These are phyloP conservation scores for Yarrowia yakushimensis DNA, from an alignment of 805 yeast genomes.

Conservation along the genomic window DNA sequence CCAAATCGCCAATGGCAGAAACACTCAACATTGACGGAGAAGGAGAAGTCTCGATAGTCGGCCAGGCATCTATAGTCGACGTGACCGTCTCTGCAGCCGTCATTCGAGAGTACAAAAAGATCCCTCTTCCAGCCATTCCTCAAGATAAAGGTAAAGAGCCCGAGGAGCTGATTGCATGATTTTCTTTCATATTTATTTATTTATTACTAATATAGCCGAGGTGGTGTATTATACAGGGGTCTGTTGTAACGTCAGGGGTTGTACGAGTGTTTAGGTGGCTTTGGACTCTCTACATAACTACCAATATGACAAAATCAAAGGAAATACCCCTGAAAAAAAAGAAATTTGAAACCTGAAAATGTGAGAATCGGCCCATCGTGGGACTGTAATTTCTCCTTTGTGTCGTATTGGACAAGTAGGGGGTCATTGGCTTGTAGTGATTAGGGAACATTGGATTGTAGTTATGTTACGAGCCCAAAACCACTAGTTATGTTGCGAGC, in stretches of 20 bases:
- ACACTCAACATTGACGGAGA: not conserved
- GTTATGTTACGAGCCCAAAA: too few species aligned
- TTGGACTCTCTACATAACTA: too few species aligned
- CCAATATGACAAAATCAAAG: too few species aligned
- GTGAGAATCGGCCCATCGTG: too few species aligned
- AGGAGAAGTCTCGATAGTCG: not conserved
- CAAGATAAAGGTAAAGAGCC: not conserved
- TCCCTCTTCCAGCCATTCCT: not conserved
- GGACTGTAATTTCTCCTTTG: too few species aligned
- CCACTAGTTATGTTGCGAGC: too few species aligned
- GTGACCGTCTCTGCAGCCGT: not conserved
- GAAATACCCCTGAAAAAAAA: too few species aligned
- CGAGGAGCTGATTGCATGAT: not conserved
- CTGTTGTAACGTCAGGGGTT: not conserved
- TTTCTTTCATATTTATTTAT: not conserved
- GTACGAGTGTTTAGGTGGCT: too few species aligned
- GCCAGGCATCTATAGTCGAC: not conserved
- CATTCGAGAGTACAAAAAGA: slow-evolving; percentile 1
- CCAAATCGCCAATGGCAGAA: not conserved
- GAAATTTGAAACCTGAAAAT: too few species aligned
- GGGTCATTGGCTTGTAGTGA: too few species aligned
- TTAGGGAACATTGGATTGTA: too few species aligned
- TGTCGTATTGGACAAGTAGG: too few species aligned
- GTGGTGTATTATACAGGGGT: not conserved
- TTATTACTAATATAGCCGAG: not conserved